A percentile compares a stretch with the other conserved stretches of the same genome.
Evolutionary conservation across 768 basidiomycete species (phyloP).

Genomic region (Phaeotremella skinneri): DNA sequence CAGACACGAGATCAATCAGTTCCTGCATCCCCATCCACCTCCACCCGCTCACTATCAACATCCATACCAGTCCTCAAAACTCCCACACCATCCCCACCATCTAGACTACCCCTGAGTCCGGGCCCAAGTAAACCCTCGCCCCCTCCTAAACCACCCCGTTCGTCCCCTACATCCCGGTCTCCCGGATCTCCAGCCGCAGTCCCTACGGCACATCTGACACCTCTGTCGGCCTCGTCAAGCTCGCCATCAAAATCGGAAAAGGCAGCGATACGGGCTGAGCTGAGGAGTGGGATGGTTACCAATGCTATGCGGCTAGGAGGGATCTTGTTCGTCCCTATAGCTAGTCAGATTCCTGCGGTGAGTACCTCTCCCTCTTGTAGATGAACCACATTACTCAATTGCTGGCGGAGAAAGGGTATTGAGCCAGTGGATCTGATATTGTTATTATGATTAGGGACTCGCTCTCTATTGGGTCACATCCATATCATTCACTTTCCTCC

Average conservation of each 20-base stretch:
- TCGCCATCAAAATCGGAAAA: too few species aligned
- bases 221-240: too few species aligned
- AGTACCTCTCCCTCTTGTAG: slow-evolving; percentile 21
- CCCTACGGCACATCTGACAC: not conserved
- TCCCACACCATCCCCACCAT: slow-evolving; percentile 4
- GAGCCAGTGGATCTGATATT: not conserved
- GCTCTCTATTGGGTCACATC: slow-evolving; percentile 52
- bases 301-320: slow-evolving; percentile 46
- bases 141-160: not conserved
- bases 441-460: slow-evolving; percentile 40
- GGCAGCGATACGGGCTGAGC: slow-evolving; percentile 11
- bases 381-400: too few species aligned
- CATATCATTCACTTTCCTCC: slow-evolving; percentile 48
- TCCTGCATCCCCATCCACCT: not conserved
- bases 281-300: slow-evolving; percentile 27
- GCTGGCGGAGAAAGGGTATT: too few species aligned
- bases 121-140: not conserved
- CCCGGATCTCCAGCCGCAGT: not conserved
- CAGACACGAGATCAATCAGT: not conserved
- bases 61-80: not conserved
- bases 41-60: not conserved
- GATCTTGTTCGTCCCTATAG: slow-evolving; percentile 48
- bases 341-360: slow-evolving; percentile 50
- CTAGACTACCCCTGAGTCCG: not conserved
- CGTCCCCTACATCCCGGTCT: not conserved